Evolutionary conservation across 148 eudicot species (phyloP).

Genomic region (Dysphania ambrosioides): DNA sequence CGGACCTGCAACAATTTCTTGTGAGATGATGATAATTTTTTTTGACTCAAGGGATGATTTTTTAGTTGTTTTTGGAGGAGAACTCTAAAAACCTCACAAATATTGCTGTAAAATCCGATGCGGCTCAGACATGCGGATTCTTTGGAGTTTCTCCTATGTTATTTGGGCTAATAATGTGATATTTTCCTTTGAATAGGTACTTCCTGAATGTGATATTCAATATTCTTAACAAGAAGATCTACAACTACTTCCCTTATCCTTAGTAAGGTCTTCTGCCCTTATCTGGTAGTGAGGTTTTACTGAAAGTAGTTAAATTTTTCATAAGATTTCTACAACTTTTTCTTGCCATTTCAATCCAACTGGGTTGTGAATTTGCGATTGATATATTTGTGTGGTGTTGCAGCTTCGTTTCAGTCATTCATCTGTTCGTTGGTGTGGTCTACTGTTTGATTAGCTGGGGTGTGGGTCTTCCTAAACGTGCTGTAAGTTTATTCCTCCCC

Average conservation of each 20-base stretch:
- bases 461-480: constrained; percentile 96
- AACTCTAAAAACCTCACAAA: no score
- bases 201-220: constrained; percentile 94
- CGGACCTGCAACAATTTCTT: no score
- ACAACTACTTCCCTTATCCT: constrained; percentile 99
- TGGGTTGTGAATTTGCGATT: constrained; percentile 25
- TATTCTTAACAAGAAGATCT: constrained; percentile 98
- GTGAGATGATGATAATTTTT: no score
- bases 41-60: no score
- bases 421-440: constrained; percentile 78
- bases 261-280: constrained; percentile 48
- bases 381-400: constrained; percentile 12
- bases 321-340: not conserved
- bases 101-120: no score
- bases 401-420: constrained; percentile 95
- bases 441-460: constrained; percentile 94
- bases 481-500: constrained; percentile 55
- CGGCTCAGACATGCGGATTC: no score
- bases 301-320: not conserved
- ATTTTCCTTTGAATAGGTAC: constrained; percentile 56
- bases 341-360: not conserved
- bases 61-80: no score
- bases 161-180: not conserved
- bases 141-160: not conserved
- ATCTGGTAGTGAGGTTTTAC: no score